phyloP scores from a whole-genome alignment of 257 asterid species.

The Capsicum chinense region DNA sequence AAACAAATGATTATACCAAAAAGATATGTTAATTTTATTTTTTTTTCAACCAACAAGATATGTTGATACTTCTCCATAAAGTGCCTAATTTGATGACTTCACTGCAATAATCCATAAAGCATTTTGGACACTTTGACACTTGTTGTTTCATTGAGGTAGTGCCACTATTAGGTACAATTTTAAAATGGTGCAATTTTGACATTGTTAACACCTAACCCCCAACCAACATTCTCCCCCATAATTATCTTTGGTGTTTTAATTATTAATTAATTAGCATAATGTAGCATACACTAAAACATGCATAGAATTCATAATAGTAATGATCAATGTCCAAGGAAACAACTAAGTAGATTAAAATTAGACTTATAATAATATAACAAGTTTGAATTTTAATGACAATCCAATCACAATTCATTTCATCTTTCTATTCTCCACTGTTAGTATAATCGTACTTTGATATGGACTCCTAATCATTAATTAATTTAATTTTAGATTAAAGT shows the following conservation, averaged over 20 bases:
- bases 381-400: no score
- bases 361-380: no score
- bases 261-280: background rate
- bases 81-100: constrained; percentile 22
- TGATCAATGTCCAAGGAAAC: no score
- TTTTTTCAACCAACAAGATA: background rate
- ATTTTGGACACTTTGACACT: background rate
- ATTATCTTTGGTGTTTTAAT: background rate
- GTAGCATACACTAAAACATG: constrained; percentile 13
- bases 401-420: no score
- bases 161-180: constrained; percentile 9
- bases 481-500: no score
- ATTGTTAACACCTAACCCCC: constrained; percentile 9
- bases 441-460: no score
- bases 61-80: background rate
- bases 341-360: no score
- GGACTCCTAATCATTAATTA: no score
- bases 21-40: background rate
- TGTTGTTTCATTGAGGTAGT: background rate
- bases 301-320: background rate
- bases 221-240: background rate
- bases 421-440: no score
- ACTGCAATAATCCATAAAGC: background rate
- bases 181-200: constrained; percentile 26
- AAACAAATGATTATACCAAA: background rate